These are phyloP conservation scores for Zygnema circumcarinatum DNA, from an alignment of 139 green algal genomes.

Conservation along the genomic window DNA sequence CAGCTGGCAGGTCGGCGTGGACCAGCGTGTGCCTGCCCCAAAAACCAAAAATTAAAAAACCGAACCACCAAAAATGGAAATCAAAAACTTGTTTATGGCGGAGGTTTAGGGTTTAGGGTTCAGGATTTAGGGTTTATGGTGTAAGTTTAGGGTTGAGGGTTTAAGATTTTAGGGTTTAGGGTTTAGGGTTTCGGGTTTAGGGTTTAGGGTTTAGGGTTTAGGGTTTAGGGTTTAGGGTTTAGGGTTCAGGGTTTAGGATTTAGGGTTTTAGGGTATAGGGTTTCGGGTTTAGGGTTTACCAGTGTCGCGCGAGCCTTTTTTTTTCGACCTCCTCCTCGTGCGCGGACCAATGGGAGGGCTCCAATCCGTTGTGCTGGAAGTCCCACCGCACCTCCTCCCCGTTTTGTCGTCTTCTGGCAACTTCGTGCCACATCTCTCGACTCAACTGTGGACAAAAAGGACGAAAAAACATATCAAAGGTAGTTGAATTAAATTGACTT, in stretches of 20 bases:
- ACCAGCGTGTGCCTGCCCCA: constrained; percentile 1
- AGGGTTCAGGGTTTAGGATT: not conserved
- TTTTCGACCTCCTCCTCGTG: not conserved
- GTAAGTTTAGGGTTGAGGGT: not conserved
- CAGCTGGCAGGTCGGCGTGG: not conserved
- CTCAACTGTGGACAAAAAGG: no score
- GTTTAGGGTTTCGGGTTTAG: not conserved
- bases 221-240: not conserved
- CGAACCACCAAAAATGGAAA: not conserved
- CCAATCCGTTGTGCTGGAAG: not conserved
- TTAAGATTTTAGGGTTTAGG: not conserved
- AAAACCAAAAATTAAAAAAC: not conserved
- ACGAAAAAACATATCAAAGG: no score
- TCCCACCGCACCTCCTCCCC: not conserved
- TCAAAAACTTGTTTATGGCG: not conserved
- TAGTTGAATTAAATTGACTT: no score
- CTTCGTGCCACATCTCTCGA: not conserved
- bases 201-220: not conserved
- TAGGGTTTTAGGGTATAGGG: not conserved
- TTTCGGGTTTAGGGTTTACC: not conserved
- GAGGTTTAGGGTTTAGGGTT: not conserved
- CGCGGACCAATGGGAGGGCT: not conserved
- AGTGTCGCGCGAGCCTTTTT: not conserved
- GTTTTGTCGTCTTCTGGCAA: not conserved
- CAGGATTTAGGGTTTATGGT: not conserved